Conservation (phyloP, 2,329 filamentous ascomycete genomes). For the Epichloe typhina region DNA sequence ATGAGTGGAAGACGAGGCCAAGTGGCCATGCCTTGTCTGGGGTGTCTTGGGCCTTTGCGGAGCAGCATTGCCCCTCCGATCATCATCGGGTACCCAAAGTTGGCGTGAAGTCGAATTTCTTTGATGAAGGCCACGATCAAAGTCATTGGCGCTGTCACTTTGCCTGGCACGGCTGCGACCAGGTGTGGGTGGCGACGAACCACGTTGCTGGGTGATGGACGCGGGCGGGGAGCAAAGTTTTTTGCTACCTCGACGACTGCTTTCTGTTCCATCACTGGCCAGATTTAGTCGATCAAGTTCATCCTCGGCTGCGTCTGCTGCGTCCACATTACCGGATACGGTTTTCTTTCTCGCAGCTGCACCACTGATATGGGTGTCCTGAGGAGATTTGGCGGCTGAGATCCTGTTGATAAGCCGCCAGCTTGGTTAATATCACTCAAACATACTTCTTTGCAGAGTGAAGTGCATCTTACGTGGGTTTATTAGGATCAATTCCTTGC, state of each 20-base stretch:
- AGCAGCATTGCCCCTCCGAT: background rate
- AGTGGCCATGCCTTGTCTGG: background rate
- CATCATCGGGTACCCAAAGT: constrained; percentile 18
- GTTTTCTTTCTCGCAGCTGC: constrained; percentile 6
- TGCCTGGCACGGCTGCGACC: constrained; percentile 9
- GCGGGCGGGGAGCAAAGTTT: constrained; percentile 18
- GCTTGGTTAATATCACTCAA: background rate
- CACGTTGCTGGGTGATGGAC: constrained; percentile 9
- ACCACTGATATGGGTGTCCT: background rate
- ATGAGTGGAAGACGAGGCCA: background rate
- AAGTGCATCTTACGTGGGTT: background rate
- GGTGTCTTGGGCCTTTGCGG: constrained; percentile 4
- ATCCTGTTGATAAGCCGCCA: background rate
- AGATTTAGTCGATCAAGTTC: constrained; percentile 4
- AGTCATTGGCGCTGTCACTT: constrained; percentile 9
- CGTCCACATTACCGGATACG: constrained; percentile 3
- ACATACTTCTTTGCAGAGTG: background rate
- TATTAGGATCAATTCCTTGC: background rate
- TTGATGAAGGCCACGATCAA: constrained; percentile 11
- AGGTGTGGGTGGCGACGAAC: constrained; percentile 10
- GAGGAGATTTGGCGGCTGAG: background rate
- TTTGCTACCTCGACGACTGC: constrained; percentile 10
- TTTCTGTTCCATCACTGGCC: constrained; percentile 4
- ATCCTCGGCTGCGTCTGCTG: constrained; percentile 1
- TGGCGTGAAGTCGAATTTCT: constrained; percentile 11